A percentile compares a stretch with the other conserved stretches of the same genome.
These are phyloP conservation scores for Cytospora leucostoma DNA, from an alignment of 2,329 filamentous ascomycete species.

Conservation along the genomic window DNA sequence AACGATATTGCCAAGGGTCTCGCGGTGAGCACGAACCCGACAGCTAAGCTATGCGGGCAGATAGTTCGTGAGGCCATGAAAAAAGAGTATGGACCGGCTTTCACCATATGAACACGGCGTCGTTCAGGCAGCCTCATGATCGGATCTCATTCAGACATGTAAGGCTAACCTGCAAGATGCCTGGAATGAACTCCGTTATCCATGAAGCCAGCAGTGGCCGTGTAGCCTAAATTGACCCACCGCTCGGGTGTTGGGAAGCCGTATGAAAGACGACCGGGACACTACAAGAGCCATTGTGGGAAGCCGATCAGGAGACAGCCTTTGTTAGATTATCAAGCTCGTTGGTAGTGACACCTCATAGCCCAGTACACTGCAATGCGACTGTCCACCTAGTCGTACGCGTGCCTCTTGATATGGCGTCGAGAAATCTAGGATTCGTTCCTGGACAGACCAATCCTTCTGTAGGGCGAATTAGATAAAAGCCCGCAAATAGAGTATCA, in stretches of 20 bases:
- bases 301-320: neutral
- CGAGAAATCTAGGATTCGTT: neutral
- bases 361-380: neutral
- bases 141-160: neutral
- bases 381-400: neutral
- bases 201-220: neutral
- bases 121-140: neutral
- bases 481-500: neutral
- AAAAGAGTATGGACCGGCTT: conserved; percentile 63
- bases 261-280: neutral
- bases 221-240: neutral
- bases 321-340: neutral
- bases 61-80: conserved; percentile 71
- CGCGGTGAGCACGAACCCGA: conserved; percentile 67
- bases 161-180: too few species aligned
- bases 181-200: neutral
- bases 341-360: neutral
- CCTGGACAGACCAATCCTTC: conserved; percentile 31
- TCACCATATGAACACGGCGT: conserved; percentile 30
- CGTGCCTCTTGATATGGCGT: neutral
- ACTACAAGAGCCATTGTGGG: neutral
- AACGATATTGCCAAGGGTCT: conserved; percentile 66
- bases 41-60: conserved; percentile 68
- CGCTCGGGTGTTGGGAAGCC: neutral
- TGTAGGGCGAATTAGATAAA: conserved; percentile 23